Conservation (phyloP, 2,329 filamentous ascomycete species). For the Bipolaris bicolor region DNA sequence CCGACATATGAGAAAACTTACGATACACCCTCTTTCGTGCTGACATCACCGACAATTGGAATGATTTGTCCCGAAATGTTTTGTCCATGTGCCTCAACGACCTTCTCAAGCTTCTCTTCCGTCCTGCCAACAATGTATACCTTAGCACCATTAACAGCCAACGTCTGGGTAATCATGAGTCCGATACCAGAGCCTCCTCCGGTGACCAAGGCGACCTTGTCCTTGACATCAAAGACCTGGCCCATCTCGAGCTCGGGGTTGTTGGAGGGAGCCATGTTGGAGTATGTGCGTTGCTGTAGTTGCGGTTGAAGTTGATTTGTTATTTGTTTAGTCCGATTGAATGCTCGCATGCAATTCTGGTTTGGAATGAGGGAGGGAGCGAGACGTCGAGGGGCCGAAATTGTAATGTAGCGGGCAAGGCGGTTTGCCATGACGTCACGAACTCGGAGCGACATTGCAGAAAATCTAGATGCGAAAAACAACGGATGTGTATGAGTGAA, state of each 20-base stretch:
- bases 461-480: constrained; percentile 1
- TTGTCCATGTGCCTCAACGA: constrained; percentile 53
- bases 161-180: constrained; percentile 55
- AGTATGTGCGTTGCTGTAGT: constrained; percentile 20
- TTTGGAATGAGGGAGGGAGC: constrained; percentile 6
- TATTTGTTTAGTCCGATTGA: constrained; percentile 19
- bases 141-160: constrained; percentile 56
- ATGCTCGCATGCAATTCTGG: constrained; percentile 16
- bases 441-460: constrained; percentile 8
- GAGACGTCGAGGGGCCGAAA: constrained; percentile 7
- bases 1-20: constrained; percentile 16
- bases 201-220: constrained; percentile 51
- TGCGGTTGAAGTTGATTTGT: constrained; percentile 20
- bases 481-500: not conserved
- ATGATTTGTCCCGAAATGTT: constrained; percentile 55
- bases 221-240: constrained; percentile 48
- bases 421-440: constrained; percentile 34
- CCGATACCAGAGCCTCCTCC: constrained; percentile 57
- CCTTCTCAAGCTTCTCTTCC: constrained; percentile 56
- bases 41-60: constrained; percentile 53
- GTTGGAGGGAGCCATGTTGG: constrained; percentile 44
- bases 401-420: constrained; percentile 27
- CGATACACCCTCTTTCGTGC: constrained; percentile 53
- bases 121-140: constrained; percentile 58
- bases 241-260: constrained; percentile 38